Base-by-base conservation (phyloP, 106 monocot species). In the Dioscorea dumetorum region DNA sequence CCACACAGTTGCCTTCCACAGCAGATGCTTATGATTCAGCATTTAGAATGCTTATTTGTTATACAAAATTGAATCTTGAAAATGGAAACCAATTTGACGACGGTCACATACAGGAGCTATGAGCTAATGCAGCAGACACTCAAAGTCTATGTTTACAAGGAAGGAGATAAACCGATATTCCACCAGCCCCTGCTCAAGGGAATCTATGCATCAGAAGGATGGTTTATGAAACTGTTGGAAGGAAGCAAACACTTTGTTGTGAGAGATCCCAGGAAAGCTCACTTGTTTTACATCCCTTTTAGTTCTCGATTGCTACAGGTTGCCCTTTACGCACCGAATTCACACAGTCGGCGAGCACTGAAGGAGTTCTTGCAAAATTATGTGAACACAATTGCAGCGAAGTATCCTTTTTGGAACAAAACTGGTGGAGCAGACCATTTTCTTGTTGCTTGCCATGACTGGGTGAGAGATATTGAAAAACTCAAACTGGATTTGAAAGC, bases 121-220 rank as follows among this genome's bases (percentile, higher is more conserved):
- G 85, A 88, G 72, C 21, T 88, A 24, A 93, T 93, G 92, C 88
- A 93, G 59, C 69, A 53, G 58, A 76, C 67, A 48, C 72, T 93
- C 23, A 93, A 88, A 72, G 85, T 93, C 34, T 93, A 85, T 63
- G 76, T 88, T 51, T 93, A 93, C 56, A 60, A 70, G 61, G 88
- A 93, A 4, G 92, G 92, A 58, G 34, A 21, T 4, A 80, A 48
- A 61, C 92, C 92, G 20, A 83, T 93, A 22, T 88, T 93, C 66
- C 92, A 82, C 61, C 66, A 66, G 10, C 83, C 88, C 13, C 52
- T 52, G 17, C 71, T 93, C 11, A 75, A 67, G 64, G 88, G 88
- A 13, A 85, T 93, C 8, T 93, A 93, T 77, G 82, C 88, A 58
- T 88, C 88, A 61, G 92, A 93, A 70, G 92, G 92, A 21, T 88